These are phyloP conservation scores for Sarocladiaceae sp. DNA, from an alignment of 2,329 filamentous ascomycete species.

Conservation along the genomic window DNA sequence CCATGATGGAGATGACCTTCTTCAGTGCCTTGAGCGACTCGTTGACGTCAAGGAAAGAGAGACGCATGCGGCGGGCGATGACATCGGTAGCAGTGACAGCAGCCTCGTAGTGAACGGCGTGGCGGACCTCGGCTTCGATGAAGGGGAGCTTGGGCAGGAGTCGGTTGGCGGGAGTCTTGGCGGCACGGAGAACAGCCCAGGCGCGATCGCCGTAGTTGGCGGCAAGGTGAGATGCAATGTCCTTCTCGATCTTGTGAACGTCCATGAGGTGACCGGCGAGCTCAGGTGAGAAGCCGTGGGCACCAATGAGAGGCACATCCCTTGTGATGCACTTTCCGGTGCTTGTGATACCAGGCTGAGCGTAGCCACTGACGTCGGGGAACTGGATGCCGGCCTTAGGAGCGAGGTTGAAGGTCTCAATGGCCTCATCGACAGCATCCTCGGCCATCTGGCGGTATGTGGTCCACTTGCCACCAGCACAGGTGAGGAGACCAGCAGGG, in stretches of 20 bases:
- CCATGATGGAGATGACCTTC: conserved; percentile 68
- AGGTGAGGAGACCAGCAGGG: conserved; percentile 70
- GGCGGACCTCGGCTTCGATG: conserved; percentile 69
- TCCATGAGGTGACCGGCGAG: conserved; percentile 30
- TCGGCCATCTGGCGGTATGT: conserved; percentile 88
- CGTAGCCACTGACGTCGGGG: conserved; percentile 64
- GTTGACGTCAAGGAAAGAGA: conserved; percentile 74
- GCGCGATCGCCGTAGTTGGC: conserved; percentile 51
- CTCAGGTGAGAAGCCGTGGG: conserved; percentile 59
- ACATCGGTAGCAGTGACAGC: conserved; percentile 70
- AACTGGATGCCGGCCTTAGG: conserved; percentile 43
- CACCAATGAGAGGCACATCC: conserved; percentile 67
- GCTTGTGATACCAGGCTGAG: conserved; percentile 40
- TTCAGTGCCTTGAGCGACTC: conserved; percentile 66
- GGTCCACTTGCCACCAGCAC: conserved; percentile 83
- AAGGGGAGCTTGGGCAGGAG: conserved; percentile 66
- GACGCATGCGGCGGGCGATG: conserved; percentile 63
- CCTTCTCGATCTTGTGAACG: conserved; percentile 30
- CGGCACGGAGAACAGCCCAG: conserved; percentile 63
- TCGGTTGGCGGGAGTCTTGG: conserved; percentile 49
- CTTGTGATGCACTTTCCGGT: conserved; percentile 74
- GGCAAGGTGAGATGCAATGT: conserved; percentile 38
- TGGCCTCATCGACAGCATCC: conserved; percentile 76
- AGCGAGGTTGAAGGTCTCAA: conserved; percentile 59
- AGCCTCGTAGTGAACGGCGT: conserved; percentile 68